A percentile compares a stretch with the other conserved stretches of the same genome.
These are phyloP conservation scores for Saccharum hybrid DNA, from an alignment of 202 grass and related monocot species.

Conservation along the genomic window DNA sequence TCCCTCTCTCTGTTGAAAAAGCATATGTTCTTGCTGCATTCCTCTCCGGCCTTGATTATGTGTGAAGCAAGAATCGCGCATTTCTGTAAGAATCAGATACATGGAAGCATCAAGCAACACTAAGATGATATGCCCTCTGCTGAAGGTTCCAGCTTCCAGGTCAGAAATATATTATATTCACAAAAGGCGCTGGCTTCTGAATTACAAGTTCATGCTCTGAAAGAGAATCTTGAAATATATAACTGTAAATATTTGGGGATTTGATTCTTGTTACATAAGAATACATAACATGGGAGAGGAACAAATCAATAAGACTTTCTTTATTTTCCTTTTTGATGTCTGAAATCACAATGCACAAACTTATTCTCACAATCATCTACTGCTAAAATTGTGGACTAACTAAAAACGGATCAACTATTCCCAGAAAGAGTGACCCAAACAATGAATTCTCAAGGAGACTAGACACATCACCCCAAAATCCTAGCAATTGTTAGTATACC, in stretches of 20 bases:
- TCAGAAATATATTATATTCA: not conserved
- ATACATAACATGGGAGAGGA: not conserved
- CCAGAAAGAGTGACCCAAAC: constrained; percentile 38
- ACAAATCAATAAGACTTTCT: constrained; percentile 40
- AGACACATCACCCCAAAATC: constrained; percentile 39
- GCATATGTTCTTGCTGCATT: constrained; percentile 24
- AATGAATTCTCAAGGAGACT: constrained; percentile 43
- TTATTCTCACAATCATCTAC: constrained; percentile 51
- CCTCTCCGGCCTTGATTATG: not conserved
- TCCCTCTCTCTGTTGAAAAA: not conserved
- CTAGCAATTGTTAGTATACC: constrained; percentile 62
- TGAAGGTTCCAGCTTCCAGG: not conserved
- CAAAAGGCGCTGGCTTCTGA: not conserved
- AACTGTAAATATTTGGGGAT: not conserved
- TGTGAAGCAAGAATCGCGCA: not conserved
- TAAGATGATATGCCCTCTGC: not conserved
- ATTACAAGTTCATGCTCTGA: not conserved
- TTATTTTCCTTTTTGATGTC: constrained; percentile 49
- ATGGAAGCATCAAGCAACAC: not conserved
- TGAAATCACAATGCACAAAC: constrained; percentile 47
- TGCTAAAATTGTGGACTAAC: constrained; percentile 48
- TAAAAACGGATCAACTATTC: constrained; percentile 56
- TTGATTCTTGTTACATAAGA: not conserved
- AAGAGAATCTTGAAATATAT: not conserved
- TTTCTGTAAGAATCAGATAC: constrained; percentile 13